A percentile compares a stretch with the other conserved stretches of the same genome.
phyloP scores from a whole-genome alignment of 768 basidiomycete genomes.

The Mycena crocata region DNA sequence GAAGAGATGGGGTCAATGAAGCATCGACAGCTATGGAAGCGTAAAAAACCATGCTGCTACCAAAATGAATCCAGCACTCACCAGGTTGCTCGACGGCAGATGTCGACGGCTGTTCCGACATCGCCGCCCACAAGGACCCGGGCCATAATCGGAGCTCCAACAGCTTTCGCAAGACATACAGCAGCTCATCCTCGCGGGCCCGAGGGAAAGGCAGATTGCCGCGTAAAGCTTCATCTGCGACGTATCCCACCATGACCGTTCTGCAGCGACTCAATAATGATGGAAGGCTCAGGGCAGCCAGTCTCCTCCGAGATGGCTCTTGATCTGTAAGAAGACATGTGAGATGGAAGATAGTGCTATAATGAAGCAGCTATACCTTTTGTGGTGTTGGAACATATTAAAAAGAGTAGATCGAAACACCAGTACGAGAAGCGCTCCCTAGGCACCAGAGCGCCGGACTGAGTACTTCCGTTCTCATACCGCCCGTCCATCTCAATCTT shows the following conservation, averaged over 20 bases:
- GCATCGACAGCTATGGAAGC: conserved; percentile 53
- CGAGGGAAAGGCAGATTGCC: conserved; percentile 91
- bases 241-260: conserved; percentile 72
- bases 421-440: conserved; percentile 92
- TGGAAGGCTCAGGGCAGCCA: conserved; percentile 80
- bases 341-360: not conserved
- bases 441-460: conserved; percentile 64
- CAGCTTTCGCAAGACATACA: conserved; percentile 87
- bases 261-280: conserved; percentile 83
- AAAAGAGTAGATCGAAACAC: conserved; percentile 90
- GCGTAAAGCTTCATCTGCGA: conserved; percentile 88
- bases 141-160: conserved; percentile 77
- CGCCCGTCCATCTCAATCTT: conserved; percentile 50
- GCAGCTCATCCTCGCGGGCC: conserved; percentile 87
- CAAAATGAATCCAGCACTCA: conserved; percentile 43
- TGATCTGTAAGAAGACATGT: conserved; percentile 60
- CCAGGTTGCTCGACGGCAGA: conserved; percentile 69
- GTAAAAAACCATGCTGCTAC: not conserved
- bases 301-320: conserved; percentile 67
- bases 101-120: conserved; percentile 72
- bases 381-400: conserved; percentile 77
- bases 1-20: conserved; percentile 58
- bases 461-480: conserved; percentile 69
- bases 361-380: conserved; percentile 57
- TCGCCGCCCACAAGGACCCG: conserved; percentile 81